Evolutionary conservation across 352 stramenopile genomes (phyloP).

Genomic region (Globisporangium radiosum): DNA sequence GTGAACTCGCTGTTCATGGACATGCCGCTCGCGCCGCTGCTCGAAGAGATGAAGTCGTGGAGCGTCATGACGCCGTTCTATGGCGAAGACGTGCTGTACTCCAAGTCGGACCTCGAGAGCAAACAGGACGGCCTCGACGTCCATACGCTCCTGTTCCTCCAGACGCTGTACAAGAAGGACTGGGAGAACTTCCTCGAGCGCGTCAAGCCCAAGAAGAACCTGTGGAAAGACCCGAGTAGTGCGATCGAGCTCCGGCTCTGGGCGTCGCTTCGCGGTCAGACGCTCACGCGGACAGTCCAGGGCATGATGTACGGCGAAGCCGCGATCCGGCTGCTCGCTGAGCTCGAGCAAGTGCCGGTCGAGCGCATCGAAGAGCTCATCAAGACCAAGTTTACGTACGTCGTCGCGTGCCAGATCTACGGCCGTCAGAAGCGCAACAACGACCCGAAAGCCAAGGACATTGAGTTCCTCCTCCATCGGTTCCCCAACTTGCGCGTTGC

Average conservation of each 20-base stretch:
- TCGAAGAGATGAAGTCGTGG: conserved; percentile 98
- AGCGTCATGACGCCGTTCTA: conserved; percentile 99
- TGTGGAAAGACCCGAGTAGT: conserved; percentile 83
- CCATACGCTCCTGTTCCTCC: conserved; percentile 84
- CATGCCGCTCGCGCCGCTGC: conserved; percentile 94
- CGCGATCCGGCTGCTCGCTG: conserved; percentile 94
- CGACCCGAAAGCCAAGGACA: conserved; percentile 97
- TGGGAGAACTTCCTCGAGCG: conserved; percentile 98
- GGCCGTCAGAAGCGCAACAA: conserved; percentile 98
- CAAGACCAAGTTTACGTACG: conserved; percentile 99
- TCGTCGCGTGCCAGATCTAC: conserved; percentile 98
- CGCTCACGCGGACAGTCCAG: conserved; percentile 94
- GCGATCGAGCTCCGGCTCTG: conserved; percentile 93
- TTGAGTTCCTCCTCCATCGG: conserved; percentile 96
- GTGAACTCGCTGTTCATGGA: conserved; percentile 99
- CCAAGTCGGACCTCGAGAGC: conserved; percentile 93
- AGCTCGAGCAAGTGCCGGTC: conserved; percentile 90
- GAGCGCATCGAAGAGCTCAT: conserved; percentile 94
- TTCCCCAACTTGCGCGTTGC: conserved; percentile 96
- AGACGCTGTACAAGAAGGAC: conserved; percentile 97
- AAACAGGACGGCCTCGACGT: conserved; percentile 92
- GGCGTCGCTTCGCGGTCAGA: conserved; percentile 97
- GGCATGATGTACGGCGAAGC: conserved; percentile 99
- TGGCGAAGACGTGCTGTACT: conserved; percentile 97
- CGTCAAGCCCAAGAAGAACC: conserved; percentile 90